These are phyloP conservation scores for Vitis rotundifolia DNA, from an alignment of 164 flowering plant species.

Conservation along the genomic window DNA sequence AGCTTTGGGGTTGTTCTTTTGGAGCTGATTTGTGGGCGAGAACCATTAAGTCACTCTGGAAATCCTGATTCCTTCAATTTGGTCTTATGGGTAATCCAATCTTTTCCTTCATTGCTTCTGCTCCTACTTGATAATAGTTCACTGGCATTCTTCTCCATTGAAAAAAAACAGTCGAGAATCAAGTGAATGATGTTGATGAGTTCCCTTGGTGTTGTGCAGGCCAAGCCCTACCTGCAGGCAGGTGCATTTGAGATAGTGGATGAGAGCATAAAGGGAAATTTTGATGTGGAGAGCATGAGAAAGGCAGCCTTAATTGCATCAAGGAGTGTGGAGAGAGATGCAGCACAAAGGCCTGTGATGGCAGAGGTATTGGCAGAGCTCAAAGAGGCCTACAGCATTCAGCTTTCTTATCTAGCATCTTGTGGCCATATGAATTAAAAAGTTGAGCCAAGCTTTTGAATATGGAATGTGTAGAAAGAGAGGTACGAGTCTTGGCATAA, in stretches of 20 bases:
- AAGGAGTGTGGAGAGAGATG: slow-evolving; percentile 82
- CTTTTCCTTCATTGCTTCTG: background rate
- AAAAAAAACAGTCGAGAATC: too few relatives aligned
- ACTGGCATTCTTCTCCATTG: too few relatives aligned
- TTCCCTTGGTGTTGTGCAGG: slow-evolving; percentile 42
- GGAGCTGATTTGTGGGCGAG: slow-evolving; percentile 90
- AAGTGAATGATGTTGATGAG: background rate
- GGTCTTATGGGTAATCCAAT: slow-evolving; percentile 73
- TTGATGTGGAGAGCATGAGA: slow-evolving; percentile 73
- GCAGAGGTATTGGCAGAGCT: slow-evolving; percentile 68
- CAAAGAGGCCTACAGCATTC: slow-evolving; percentile 77
- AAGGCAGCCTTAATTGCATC: slow-evolving; percentile 60
- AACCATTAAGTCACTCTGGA: slow-evolving; percentile 73
- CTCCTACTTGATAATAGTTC: background rate
- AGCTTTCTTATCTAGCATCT: slow-evolving; percentile 63
- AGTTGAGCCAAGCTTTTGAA: too few relatives aligned
- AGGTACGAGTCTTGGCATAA: too few relatives aligned
- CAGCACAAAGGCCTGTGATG: slow-evolving; percentile 70
- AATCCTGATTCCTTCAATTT: slow-evolving; percentile 80
- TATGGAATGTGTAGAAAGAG: too few relatives aligned
- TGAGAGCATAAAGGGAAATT: slow-evolving; percentile 59
- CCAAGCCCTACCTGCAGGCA: slow-evolving; percentile 88
- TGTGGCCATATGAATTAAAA: slow-evolving; percentile 22
- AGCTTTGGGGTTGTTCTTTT: slow-evolving; percentile 92
- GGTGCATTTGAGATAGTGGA: slow-evolving; percentile 85